Evolutionary conservation across 2,329 filamentous ascomycete genomes (phyloP).

Genomic region (Graphium sp.): DNA sequence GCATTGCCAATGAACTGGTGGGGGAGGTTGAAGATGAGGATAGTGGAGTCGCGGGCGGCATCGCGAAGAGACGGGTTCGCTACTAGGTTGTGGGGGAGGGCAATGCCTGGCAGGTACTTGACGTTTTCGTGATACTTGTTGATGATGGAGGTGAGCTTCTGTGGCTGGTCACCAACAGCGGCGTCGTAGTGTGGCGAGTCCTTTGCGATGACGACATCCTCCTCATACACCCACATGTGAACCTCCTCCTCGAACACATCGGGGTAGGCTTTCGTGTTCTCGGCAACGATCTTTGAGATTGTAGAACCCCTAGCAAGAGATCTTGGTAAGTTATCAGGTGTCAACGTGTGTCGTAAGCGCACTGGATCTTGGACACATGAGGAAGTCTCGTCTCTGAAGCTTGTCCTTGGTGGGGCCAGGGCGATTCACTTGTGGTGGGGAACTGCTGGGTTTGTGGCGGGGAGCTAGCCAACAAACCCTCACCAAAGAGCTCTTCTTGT

Average conservation of each 20-base stretch:
- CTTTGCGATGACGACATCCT: slow-evolving; percentile 61
- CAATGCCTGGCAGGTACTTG: slow-evolving; percentile 89
- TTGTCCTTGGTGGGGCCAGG: background rate
- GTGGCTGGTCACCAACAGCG: slow-evolving; percentile 43
- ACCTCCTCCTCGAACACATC: slow-evolving; percentile 77
- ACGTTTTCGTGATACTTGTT: slow-evolving; percentile 90
- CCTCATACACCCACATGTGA: slow-evolving; percentile 99
- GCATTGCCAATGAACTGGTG: slow-evolving; percentile 90
- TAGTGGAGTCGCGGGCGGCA: slow-evolving; percentile 67
- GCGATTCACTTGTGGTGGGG: background rate
- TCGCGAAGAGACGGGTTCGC: slow-evolving; percentile 70
- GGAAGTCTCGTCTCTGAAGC: no score
- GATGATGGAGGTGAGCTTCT: slow-evolving; percentile 84
- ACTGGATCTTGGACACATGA: no score
- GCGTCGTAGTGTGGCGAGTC: slow-evolving; percentile 58
- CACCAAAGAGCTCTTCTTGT: no score
- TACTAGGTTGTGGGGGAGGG: slow-evolving; percentile 65
- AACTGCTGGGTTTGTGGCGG: background rate
- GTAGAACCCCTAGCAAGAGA: slow-evolving; percentile 60
- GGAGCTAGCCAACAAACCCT: no score
- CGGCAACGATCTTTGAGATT: slow-evolving; percentile 90
- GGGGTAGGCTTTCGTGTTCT: slow-evolving; percentile 67
- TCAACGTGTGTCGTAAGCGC: background rate
- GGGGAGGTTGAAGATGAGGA: slow-evolving; percentile 90
- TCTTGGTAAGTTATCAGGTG: slow-evolving; percentile 6